These are phyloP conservation scores for Talaromyces funiculosus DNA, from an alignment of 2,329 filamentous ascomycete genomes.

Conservation along the genomic window DNA sequence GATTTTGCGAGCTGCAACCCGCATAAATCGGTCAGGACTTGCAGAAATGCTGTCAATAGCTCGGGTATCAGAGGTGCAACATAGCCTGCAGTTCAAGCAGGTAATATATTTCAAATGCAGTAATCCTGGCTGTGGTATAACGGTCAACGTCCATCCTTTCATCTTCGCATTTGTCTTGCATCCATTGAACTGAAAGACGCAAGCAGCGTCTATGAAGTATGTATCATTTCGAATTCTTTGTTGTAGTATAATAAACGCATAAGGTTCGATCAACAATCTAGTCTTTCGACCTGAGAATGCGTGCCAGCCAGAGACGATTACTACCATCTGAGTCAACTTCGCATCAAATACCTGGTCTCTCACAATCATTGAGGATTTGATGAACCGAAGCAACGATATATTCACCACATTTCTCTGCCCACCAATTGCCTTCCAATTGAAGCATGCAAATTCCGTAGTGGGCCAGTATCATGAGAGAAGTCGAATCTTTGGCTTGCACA, in stretches of 20 bases:
- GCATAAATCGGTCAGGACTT: neutral
- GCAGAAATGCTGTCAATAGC: neutral
- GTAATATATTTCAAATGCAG: neutral
- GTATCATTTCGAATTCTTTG: neutral
- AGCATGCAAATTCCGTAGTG: constrained; percentile 12
- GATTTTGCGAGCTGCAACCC: neutral
- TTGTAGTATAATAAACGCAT: neutral
- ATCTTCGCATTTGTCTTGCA: no score
- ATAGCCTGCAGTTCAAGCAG: neutral
- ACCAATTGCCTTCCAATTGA: constrained; percentile 8
- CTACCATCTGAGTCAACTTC: no score
- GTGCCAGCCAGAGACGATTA: neutral
- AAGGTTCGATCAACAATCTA: neutral
- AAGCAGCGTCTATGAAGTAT: neutral
- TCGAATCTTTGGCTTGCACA: neutral
- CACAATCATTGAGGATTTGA: neutral
- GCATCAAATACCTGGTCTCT: neutral
- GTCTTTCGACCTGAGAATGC: neutral
- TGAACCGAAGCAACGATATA: constrained; percentile 5
- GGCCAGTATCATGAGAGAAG: constrained; percentile 8
- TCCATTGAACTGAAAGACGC: neutral
- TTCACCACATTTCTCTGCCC: neutral
- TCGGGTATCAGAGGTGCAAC: neutral
- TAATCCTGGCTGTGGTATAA: neutral
- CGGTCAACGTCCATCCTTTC: neutral